phyloP scores from a whole-genome alignment of 2,329 filamentous ascomycete genomes.

The Fusarium concolor region DNA sequence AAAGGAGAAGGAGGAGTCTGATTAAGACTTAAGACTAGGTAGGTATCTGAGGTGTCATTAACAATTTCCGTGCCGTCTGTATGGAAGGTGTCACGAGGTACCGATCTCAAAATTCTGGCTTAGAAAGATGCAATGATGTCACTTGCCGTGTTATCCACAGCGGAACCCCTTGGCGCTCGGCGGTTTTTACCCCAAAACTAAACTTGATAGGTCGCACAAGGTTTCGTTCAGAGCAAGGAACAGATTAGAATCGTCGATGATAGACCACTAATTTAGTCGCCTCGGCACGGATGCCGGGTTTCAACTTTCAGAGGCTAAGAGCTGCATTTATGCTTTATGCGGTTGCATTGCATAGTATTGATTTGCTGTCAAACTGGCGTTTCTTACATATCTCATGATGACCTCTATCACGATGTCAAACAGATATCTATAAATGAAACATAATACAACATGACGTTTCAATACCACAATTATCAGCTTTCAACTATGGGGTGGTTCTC shows the following conservation, averaged over 20 bases:
- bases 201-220: conserved; percentile 4
- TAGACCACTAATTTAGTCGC: conserved; percentile 25
- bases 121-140: conserved; percentile 30
- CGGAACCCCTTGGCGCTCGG: conserved; percentile 29
- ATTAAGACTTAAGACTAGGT: no score
- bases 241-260: conserved; percentile 30
- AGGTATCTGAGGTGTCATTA: conserved; percentile 1
- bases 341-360: conserved; percentile 6
- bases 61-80: conserved; percentile 14
- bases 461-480: neutral
- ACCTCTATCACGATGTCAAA: neutral
- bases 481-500: neutral
- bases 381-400: conserved; percentile 2
- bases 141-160: conserved; percentile 26
- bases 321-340: conserved; percentile 8
- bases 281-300: conserved; percentile 14
- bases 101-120: conserved; percentile 21
- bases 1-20: neutral
- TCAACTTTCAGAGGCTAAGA: conserved; percentile 1
- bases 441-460: neutral
- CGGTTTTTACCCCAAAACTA: conserved; percentile 12
- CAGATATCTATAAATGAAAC: neutral
- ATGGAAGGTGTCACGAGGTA: conserved; percentile 13
- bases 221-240: conserved; percentile 24
- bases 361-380: conserved; percentile 10